Evolutionary conservation across 192 early-diverging fungal species (phyloP), one percentile per base, ranked within the genome.

Genomic region (Umbelopsis ramanniana): DNA sequence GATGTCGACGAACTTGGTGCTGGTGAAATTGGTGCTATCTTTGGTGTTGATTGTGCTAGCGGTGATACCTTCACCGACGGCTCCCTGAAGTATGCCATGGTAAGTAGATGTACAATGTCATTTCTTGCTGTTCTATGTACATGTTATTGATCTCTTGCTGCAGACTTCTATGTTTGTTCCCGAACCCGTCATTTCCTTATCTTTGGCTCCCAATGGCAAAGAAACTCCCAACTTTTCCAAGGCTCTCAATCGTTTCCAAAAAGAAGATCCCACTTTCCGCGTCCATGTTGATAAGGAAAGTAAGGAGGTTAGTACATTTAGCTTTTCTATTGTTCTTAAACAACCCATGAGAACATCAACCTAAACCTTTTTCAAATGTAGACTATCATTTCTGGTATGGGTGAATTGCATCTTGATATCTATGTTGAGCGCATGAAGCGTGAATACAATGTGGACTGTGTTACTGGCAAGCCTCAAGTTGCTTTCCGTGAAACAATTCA

Each of bases 341-440:
- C 19, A 11, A n/a, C 40, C 0, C 60, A 19, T 43, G 14, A 0
- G 8, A 43, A 1, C 21, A 2, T 66, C 17, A 14, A 1, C 1
- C 24, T n/a, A 60, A 24, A 14, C 26, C n/a, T 10, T 3, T n/a
- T 43, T 19, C 29, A 68, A 43, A 43, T 43, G 40, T 43, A 68
- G 85, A 94, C 93, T 9, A 95, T 95, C 76, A 93, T 95, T 60
- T 91, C 89, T 12, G 93, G 93, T 67, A 95, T 95, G 93, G 93
- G 93, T 75, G 93, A 95, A 81, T 81, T 95, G 33, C 93, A 95
- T 78, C 80, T 95, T 45, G 92, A 95, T 72, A 92, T 95, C 75
- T 99, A 97, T 84, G 95, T 99, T 60, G 97, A 99, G 83, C 93
- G 97, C 70, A 97, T 99, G 96, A 92, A 92, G 67, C 91, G 97